Evolutionary conservation across 1,284 basidiomycete species (phyloP), one percentile per base, ranked within the genome.

Genomic region (Microbotryum intermedium): DNA sequence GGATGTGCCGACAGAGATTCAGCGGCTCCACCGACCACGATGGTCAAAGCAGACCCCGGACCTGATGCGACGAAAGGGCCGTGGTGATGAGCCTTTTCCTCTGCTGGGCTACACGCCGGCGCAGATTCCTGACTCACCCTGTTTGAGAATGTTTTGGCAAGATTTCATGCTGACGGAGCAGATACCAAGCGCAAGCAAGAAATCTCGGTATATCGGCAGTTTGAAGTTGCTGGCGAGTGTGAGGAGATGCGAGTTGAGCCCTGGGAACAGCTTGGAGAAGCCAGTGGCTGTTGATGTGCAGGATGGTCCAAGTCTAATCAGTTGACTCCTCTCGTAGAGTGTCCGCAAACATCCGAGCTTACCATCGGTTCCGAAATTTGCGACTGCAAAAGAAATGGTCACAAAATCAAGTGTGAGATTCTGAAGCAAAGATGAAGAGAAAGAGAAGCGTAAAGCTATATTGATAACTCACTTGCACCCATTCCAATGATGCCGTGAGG

Each of bases 401-500:
- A 50, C 26, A 45, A 21, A 10, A 49, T 7, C 44, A 42, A 28
- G 28, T 50, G 50, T 50, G 57, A 39, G n/a, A 20, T 26, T 23
- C 48, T 50, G 39, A 46, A 26, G 20, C 21, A 42, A 54, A 34
- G 16, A 46, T 34, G 25, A 21, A 30, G 39, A 25, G 25, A 26
- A 26, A 20, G 21, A 39, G 55, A 26, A 20, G 21, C 42, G 55
- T 8, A 60, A 52, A 61, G 20, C 42, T 50, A 26, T 47, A 53
- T 30, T 47, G 13, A 50, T 30, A 43, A 57, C 43, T 29, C 39
- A 63, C 61, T 69, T 4, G 70, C 70, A 28, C 70, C 70, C 89
- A 93, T 92, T 69, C 90, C 89, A 73, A 94, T 93, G 70, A 93
- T 92, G 30, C 86, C 92, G 75, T 97, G 92, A 20, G 92, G 92